Conservation (phyloP, 2,329 filamentous ascomycete species). For the Epichloe elymi region DNA sequence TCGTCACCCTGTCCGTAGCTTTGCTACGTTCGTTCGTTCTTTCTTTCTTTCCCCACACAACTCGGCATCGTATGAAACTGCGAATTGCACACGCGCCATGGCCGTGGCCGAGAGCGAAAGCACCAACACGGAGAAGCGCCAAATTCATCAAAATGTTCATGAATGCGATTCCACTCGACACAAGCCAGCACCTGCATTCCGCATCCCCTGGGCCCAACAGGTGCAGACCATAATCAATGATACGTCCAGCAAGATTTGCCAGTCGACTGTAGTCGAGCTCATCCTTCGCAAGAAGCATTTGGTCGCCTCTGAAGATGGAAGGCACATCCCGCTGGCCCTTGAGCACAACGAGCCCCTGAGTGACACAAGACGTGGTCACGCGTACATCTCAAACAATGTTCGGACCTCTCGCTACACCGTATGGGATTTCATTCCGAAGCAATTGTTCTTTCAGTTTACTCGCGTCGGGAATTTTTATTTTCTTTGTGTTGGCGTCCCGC, state of each 20-base stretch:
- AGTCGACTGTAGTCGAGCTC: constrained; percentile 29
- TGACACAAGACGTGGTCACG: constrained; percentile 35
- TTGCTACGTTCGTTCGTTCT: background rate
- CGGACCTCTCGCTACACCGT: constrained; percentile 72
- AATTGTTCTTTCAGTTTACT: constrained; percentile 74
- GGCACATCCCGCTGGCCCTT: constrained; percentile 30
- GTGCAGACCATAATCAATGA: constrained; percentile 8
- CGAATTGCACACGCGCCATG: background rate
- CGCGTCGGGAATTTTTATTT: constrained; percentile 84
- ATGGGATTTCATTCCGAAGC: constrained; percentile 75
- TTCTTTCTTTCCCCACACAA: background rate
- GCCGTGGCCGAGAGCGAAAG: constrained; percentile 2
- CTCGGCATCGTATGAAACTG: background rate
- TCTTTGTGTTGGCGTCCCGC: constrained; percentile 68
- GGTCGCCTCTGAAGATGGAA: constrained; percentile 59
- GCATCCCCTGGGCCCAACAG: background rate
- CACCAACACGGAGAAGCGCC: constrained; percentile 2
- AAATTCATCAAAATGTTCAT: background rate
- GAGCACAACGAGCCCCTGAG: constrained; percentile 27
- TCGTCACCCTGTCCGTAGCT: background rate
- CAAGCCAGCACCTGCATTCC: background rate
- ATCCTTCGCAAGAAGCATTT: constrained; percentile 54
- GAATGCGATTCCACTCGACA: background rate
- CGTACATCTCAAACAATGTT: constrained; percentile 50
- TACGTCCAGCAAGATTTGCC: constrained; percentile 17